Base-by-base conservation (phyloP, 805 yeast genomes). In the Candida takata region DNA sequence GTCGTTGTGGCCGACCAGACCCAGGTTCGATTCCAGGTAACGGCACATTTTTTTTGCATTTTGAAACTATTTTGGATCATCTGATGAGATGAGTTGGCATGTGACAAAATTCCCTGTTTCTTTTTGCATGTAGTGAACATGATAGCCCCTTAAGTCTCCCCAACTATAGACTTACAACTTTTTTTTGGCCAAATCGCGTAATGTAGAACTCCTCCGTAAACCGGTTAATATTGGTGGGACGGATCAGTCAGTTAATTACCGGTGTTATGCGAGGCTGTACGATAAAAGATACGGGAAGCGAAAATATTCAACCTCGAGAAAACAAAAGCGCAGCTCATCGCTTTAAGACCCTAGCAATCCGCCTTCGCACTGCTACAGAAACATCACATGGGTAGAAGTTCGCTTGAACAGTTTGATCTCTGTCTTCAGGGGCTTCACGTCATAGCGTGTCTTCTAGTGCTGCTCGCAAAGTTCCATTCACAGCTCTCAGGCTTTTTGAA, bases 21-120 rank as follows among this genome's bases (percentile, higher is more conserved):
- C 79, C 77, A 70, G 71, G 79, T 74, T 74, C 80, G 79, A 73
- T 73, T 74, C 79, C 74, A 69, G 79, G 79, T 68, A 64, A 67
- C 77, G 78, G 79, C 79, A 74, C 17, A 40, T 40, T 48, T 55
- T 60, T 62, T 43, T 36, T 30, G 31, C 16, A 16, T 27, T 32
- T 13, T 28, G 16, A 2, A n/a, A 12, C 14, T 7, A 9, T 24
- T 8, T 21, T 8, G 24, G 10, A 21, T 21, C 11, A 21, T 21
- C 8, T 8, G 8, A 21, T 21, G 11, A 8, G 11, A 21, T 21
- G 11, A 21, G 11, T 21, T 21, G 24, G 24, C n/a, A n/a, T n/a
- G n/a, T n/a, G n/a, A n/a, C n/a, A n/a, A n/a, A n/a, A n/a, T n/a
- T n/a, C n/a, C n/a, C n/a, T n/a, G n/a, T n/a, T n/a, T n/a, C n/a